These are phyloP conservation scores for Ophiocordyceps sinensis DNA, from an alignment of 2,329 filamentous ascomycete species.

Conservation along the genomic window DNA sequence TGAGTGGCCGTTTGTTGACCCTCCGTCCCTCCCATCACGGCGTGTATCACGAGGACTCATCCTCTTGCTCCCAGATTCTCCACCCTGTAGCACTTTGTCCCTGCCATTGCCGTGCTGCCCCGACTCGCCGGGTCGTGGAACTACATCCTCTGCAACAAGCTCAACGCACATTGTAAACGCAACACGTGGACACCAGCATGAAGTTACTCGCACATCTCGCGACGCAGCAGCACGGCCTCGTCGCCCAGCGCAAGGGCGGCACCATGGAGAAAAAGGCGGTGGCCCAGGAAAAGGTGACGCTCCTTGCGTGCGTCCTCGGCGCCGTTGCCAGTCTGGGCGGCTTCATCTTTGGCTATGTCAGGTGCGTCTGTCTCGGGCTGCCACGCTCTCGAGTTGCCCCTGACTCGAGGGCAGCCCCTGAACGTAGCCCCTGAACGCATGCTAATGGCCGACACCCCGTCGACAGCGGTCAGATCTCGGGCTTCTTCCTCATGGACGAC, in stretches of 20 bases:
- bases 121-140: not conserved
- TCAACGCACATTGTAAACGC: too few species aligned
- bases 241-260: not conserved
- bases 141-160: not conserved
- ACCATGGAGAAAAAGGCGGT: not conserved
- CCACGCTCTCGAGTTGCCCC: too few species aligned
- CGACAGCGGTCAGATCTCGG: slow-evolving; percentile 42
- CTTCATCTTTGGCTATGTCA: slow-evolving; percentile 43
- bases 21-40: too few species aligned
- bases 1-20: too few species aligned
- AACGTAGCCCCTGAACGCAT: too few species aligned
- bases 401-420: too few species aligned
- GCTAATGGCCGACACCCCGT: not conserved
- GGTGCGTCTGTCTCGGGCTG: slow-evolving; percentile 19
- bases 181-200: not conserved
- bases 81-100: too few species aligned
- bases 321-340: slow-evolving; percentile 38
- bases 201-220: not conserved
- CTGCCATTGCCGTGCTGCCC: too few species aligned
- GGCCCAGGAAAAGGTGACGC: slow-evolving; percentile 12
- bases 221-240: not conserved
- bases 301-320: slow-evolving; percentile 32
- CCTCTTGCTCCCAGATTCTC: too few species aligned
- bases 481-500: slow-evolving; percentile 46
- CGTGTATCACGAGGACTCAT: too few species aligned